Percentiles rank a stretch among this genome's conserved stretches.
phyloP scores from a whole-genome alignment of 2,329 filamentous ascomycete species.

The Berkeleyomyces basicola region DNA sequence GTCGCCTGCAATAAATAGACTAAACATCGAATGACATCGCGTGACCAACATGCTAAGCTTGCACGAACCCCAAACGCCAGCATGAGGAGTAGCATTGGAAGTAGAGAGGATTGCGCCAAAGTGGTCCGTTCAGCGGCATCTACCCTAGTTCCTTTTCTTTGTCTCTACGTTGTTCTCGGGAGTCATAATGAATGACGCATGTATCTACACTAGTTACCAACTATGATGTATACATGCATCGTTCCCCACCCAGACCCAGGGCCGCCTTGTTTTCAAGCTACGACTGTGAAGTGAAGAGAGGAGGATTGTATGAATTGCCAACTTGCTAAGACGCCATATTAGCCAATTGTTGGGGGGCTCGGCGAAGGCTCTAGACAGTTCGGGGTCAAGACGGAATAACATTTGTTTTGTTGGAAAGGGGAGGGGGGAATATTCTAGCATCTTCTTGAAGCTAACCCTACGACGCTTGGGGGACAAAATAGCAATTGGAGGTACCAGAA shows the following conservation, averaged over 20 bases:
- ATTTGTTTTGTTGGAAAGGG: background rate
- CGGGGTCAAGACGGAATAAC: background rate
- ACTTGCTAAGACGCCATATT: background rate
- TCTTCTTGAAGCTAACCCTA: background rate
- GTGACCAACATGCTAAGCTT: constrained; percentile 5
- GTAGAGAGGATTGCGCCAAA: background rate
- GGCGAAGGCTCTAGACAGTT: background rate
- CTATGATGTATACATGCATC: no score
- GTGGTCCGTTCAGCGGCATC: background rate
- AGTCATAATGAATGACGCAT: background rate
- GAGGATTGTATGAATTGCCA: background rate
- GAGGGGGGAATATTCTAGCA: background rate
- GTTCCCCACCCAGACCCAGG: no score
- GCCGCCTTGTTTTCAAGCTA: no score
- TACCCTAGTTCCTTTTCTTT: background rate
- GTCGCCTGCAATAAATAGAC: background rate
- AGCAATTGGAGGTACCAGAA: background rate
- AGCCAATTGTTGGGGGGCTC: background rate
- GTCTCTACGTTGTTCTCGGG: background rate
- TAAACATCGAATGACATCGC: constrained; percentile 11
- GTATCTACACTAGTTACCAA: background rate
- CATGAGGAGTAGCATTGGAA: background rate
- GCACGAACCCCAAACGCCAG: background rate
- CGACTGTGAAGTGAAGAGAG: no score
- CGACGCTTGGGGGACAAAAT: background rate